Conservation (phyloP, 192 early-diverging fungal species). For the Piromyces sp. region DNA sequence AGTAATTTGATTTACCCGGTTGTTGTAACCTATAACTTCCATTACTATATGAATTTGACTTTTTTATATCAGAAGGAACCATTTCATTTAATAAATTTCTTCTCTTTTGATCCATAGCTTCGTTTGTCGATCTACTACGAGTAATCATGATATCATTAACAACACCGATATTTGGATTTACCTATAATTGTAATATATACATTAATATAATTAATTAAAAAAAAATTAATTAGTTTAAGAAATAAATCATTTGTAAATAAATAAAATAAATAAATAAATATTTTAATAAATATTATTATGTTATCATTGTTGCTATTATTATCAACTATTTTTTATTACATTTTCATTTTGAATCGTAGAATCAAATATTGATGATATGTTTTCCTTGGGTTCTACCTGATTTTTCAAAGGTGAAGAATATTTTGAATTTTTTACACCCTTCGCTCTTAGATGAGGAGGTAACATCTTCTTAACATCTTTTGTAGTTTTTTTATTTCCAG, state of each 20-base stretch:
- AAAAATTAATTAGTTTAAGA: too few relatives aligned
- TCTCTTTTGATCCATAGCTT: background rate
- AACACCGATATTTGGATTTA: background rate
- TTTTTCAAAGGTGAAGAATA: background rate
- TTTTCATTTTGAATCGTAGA: background rate
- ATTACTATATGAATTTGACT: background rate
- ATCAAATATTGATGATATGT: background rate
- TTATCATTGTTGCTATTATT: too few relatives aligned
- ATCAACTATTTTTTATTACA: background rate
- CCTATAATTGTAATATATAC: background rate
- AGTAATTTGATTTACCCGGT: too few relatives aligned
- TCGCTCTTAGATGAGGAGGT: background rate
- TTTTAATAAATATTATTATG: too few relatives aligned
- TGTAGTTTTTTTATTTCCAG: background rate
- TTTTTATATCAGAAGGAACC: background rate
- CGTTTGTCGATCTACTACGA: background rate
- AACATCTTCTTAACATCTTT: background rate
- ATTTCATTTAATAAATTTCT: background rate
- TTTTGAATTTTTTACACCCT: background rate
- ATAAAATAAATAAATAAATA: too few relatives aligned
- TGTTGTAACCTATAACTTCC: background rate
- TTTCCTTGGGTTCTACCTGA: background rate
- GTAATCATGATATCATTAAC: background rate
- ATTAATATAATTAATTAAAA: background rate
- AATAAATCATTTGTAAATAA: too few relatives aligned